Base-by-base conservation (phyloP, 345 rosid genomes). In the Nephelium lappaceum region DNA sequence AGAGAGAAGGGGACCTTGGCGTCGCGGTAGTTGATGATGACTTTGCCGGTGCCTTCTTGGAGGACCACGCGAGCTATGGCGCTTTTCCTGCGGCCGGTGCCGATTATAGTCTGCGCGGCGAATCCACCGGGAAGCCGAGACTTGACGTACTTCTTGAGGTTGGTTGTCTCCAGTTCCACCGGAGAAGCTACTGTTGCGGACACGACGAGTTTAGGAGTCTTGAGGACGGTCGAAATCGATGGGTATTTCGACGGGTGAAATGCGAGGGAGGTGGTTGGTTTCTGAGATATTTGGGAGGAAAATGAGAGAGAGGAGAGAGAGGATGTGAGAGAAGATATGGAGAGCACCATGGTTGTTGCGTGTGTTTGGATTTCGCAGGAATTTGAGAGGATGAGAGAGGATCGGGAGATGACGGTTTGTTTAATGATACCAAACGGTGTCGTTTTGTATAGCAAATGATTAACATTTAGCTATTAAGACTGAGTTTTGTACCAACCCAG, bases 51-150 rank as follows among this genome's bases (percentile, higher is more conserved):
- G 77, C 99, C 99, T 82, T 93, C 99, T 77, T 92, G 98, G 67
- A 95, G 95, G 43, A 95, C 95, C 3, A 96, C 99, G 62, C 97
- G 87, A 80, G 99, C 98, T 57, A 89, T 87, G 74, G 99, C 96
- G 81, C 94, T 89, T 78, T 96, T 96, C 69, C 97, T 89, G 78
- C 98, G 91, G 12, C 97, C 99, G 21, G 98, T 96, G 64, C 99
- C 99, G 39, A 87, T 82, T 72, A 94, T 86, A 14, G 92, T 85
- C 79, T 96, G 98, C 23, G 97, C 97, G 6, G 98, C 95, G 81
- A 96, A 92, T 15, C 98, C 99, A 41, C 95, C 98, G 0, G 97
- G 99, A 10, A 92, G 94, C 74, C 97, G 82, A n/a, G 94, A 85
- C 79, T 94, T 96, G 19, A 96, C 97, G 71, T 88, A 87, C 55